Conservation (phyloP, 495 filamentous ascomycete species). For the Aspergillus heteromorphus region DNA sequence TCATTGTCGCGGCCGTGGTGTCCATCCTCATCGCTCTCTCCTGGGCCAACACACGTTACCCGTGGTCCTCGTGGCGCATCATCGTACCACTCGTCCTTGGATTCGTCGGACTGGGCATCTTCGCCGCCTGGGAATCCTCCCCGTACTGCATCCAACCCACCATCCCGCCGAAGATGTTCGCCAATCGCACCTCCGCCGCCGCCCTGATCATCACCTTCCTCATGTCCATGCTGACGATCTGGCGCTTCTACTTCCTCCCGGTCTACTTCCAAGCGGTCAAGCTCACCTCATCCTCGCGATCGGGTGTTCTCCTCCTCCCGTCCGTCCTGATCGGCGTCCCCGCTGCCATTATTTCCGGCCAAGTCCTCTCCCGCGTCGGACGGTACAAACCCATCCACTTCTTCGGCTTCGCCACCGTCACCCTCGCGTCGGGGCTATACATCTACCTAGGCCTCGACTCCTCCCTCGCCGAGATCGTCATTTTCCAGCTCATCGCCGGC, state of each 20-base stretch:
- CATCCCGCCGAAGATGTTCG: background rate
- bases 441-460: background rate
- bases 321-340: background rate
- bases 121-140: background rate
- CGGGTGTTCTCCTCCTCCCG: background rate
- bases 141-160: background rate
- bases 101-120: background rate
- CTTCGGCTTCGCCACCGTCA: background rate
- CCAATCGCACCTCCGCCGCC: background rate
- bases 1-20: background rate
- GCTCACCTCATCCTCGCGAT: background rate
- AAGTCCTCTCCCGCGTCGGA: background rate
- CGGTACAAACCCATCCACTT: background rate
- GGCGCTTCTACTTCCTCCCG: background rate
- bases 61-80: background rate
- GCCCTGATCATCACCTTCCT: background rate
- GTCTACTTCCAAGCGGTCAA: background rate
- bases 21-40: background rate
- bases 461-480: background rate
- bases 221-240: background rate
- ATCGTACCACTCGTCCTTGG: background rate
- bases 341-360: background rate
- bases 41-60: background rate
- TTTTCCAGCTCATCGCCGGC: background rate
- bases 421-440: background rate